phyloP scores from a whole-genome alignment of 31 red algal species.

The Asparagopsis taxiformis region DNA sequence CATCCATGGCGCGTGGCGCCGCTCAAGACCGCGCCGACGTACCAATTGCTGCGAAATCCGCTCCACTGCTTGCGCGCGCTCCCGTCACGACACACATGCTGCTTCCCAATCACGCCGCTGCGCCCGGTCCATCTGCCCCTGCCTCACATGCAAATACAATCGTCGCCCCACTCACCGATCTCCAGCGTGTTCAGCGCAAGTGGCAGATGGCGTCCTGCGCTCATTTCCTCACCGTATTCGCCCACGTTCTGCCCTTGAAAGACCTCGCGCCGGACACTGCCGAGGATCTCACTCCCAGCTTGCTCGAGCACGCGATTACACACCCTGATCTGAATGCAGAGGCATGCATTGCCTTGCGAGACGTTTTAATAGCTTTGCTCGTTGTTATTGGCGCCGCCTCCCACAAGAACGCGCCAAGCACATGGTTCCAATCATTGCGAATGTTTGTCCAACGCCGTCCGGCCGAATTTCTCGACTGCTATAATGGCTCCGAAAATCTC shows the following conservation, averaged over 20 bases:
- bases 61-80: background rate
- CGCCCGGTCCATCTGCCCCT: background rate
- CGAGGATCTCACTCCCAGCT: conserved; percentile 32
- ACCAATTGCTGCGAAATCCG: background rate
- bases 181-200: conserved; percentile 52
- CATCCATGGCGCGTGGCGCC: conserved; percentile 18
- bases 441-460: conserved; percentile 9
- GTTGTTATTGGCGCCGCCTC: conserved; percentile 23
- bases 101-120: background rate
- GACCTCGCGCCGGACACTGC: conserved; percentile 18
- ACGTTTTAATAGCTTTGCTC: conserved; percentile 43
- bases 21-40: background rate
- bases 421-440: conserved; percentile 42
- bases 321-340: conserved; percentile 14
- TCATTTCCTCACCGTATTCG: conserved; percentile 51
- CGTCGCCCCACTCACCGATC: conserved; percentile 11
- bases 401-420: conserved; percentile 4
- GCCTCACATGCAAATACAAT: background rate
- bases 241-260: conserved; percentile 25
- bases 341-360: conserved; percentile 16
- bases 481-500: conserved; percentile 4
- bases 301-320: conserved; percentile 50
- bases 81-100: background rate
- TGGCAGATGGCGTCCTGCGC: conserved; percentile 60
- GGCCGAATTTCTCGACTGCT: conserved; percentile 38